Percentiles rank a stretch among this genome's conserved stretches.
Evolutionary conservation across 176 grass and related monocot species (phyloP).

Genomic region (Typha latifolia): DNA sequence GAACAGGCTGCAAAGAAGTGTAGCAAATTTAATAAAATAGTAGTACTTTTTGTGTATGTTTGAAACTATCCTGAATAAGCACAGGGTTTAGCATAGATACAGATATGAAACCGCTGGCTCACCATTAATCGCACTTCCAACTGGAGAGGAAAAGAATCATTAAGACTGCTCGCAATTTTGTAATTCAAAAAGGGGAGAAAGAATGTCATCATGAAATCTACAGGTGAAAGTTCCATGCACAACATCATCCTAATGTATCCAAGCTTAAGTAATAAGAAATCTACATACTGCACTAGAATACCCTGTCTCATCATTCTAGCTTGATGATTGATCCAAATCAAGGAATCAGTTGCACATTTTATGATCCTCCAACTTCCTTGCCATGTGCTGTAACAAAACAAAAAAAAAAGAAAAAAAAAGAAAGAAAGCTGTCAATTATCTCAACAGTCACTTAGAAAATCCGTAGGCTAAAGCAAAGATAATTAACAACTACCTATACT

Average conservation of each 20-base stretch:
- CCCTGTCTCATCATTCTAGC: constrained; percentile 34
- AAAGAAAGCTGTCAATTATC: constrained; percentile 13
- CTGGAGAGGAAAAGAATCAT: constrained; percentile 39
- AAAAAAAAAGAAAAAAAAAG: no score
- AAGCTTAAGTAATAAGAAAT: constrained; percentile 91
- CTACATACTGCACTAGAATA: constrained; percentile 59
- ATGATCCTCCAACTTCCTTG: constrained; percentile 47
- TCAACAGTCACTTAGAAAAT: not conserved
- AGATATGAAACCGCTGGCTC: constrained; percentile 92
- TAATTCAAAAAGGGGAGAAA: not conserved
- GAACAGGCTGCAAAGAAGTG: constrained; percentile 66
- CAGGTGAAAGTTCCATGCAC: constrained; percentile 41
- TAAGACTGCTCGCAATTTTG: constrained; percentile 10
- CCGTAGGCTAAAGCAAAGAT: no score
- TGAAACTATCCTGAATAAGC: constrained; percentile 61
- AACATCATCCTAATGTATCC: constrained; percentile 71
- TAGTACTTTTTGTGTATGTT: constrained; percentile 8
- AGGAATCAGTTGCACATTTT: constrained; percentile 36
- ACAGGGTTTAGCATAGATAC: constrained; percentile 78
- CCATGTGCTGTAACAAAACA: constrained; percentile 67
- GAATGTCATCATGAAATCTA: constrained; percentile 31
- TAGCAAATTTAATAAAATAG: constrained; percentile 14
- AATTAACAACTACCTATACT: no score
- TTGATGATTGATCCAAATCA: constrained; percentile 49
- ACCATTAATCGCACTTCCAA: constrained; percentile 68